These are phyloP conservation scores for Stentor roeselii DNA, from an alignment of 73 alveolate species.

Conservation along the genomic window DNA sequence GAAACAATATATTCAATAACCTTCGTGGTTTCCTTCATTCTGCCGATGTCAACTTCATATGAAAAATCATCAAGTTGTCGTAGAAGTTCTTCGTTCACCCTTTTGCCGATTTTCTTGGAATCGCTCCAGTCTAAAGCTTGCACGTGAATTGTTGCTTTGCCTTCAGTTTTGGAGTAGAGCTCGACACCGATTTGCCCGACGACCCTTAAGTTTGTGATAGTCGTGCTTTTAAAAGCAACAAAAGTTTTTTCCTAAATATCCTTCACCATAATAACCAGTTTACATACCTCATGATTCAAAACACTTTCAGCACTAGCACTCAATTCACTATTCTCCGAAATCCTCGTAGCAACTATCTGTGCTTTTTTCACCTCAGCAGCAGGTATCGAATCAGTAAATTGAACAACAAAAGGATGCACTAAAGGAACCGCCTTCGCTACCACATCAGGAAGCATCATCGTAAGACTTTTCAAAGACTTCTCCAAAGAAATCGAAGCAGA, in stretches of 20 bases:
- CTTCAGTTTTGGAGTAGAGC: neutral
- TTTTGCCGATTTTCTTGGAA: neutral
- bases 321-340: neutral
- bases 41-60: neutral
- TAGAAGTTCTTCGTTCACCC: neutral
- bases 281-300: neutral
- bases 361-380: neutral
- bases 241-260: neutral
- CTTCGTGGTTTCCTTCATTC: neutral
- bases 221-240: neutral
- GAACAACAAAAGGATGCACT: neutral
- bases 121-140: neutral
- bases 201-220: neutral
- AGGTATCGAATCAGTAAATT: neutral
- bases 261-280: neutral
- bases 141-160: neutral
- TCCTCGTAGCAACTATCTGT: neutral
- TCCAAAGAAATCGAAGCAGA: neutral
- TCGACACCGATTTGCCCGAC: constrained; percentile 6
- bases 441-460: neutral
- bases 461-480: neutral
- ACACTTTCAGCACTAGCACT: neutral
- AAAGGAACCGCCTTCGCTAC: neutral
- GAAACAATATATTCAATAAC: neutral
- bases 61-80: neutral